A percentile compares a stretch with the other conserved stretches of the same genome.
Evolutionary conservation across 495 filamentous ascomycete species (phyloP).

Genomic region (Parathielavia appendiculata): DNA sequence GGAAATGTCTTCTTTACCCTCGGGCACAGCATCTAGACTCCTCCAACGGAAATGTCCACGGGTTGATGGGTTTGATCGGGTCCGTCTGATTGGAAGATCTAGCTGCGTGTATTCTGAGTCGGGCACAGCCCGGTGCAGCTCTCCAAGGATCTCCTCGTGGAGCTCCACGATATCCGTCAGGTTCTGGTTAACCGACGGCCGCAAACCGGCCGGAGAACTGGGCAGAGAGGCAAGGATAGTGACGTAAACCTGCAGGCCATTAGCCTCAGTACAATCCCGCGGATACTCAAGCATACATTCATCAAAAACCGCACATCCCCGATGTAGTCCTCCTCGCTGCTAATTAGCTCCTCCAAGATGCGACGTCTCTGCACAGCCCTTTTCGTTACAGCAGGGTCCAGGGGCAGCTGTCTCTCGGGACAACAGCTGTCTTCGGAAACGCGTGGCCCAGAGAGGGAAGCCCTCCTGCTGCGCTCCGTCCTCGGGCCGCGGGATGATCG

Average conservation of each 20-base stretch:
- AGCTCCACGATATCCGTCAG: constrained; percentile 64
- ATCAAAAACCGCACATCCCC: constrained; percentile 77
- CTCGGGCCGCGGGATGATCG: constrained; percentile 51
- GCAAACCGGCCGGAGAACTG: constrained; percentile 49
- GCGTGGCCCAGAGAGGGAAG: constrained; percentile 54
- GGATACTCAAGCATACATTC: constrained; percentile 53
- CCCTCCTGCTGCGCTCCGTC: constrained; percentile 57
- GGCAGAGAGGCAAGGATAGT: constrained; percentile 59
- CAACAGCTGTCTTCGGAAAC: constrained; percentile 63
- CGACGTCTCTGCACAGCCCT: constrained; percentile 68
- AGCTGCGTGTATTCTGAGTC: constrained; percentile 55
- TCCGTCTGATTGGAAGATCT: constrained; percentile 26
- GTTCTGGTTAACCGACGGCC: constrained; percentile 60
- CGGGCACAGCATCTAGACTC: constrained; percentile 57
- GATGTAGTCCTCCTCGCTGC: constrained; percentile 84
- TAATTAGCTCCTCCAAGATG: constrained; percentile 76
- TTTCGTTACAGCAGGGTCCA: constrained; percentile 66
- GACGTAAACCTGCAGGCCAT: constrained; percentile 55
- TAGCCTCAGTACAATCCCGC: background rate
- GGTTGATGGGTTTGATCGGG: constrained; percentile 11
- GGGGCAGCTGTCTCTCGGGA: constrained; percentile 45
- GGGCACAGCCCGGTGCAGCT: constrained; percentile 58
- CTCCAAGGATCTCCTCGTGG: constrained; percentile 63
- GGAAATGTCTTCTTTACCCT: constrained; percentile 37
- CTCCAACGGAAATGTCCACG: constrained; percentile 51